Conservation (phyloP, 208 protist species). For the Leishmania mexicana region DNA sequence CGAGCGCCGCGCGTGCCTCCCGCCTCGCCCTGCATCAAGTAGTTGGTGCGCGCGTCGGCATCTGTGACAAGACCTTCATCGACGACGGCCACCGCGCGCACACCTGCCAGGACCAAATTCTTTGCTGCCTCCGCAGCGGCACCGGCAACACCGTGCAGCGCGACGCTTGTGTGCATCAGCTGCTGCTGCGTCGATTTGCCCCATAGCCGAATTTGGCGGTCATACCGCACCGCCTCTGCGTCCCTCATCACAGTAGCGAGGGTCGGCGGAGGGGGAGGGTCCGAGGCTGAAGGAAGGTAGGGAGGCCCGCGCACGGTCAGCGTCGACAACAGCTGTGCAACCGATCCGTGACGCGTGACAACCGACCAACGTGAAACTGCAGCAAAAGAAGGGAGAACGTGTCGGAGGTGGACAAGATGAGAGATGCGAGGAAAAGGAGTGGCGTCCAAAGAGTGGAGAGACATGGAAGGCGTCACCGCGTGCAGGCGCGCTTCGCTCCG, state of each 20-base stretch:
- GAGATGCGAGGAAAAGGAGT: not conserved
- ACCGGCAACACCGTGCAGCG: slow-evolving; percentile 58
- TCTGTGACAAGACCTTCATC: slow-evolving; percentile 35
- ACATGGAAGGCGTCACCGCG: not conserved
- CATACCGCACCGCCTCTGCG: slow-evolving; percentile 86
- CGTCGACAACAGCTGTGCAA: not conserved
- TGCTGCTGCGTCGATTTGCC: slow-evolving; percentile 89
- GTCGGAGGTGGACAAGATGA: not conserved
- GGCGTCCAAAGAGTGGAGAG: not conserved
- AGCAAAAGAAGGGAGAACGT: not conserved
- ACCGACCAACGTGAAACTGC: not conserved
- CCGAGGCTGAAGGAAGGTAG: not conserved
- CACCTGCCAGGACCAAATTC: slow-evolving; percentile 92
- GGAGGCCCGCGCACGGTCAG: not conserved
- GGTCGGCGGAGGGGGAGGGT: not conserved
- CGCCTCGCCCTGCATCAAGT: slow-evolving; percentile 57
- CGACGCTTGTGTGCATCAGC: slow-evolving; percentile 65
- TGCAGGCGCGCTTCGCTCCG: not conserved
- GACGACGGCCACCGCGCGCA: slow-evolving; percentile 55
- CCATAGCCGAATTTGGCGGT: slow-evolving; percentile 94
- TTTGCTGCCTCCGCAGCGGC: slow-evolving; percentile 83
- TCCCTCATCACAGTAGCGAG: slow-evolving; percentile 29
- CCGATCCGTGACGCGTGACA: not conserved
- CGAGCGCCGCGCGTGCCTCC: slow-evolving; percentile 30
- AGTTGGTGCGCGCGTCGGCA: slow-evolving; percentile 45